Evolutionary conservation across 2,329 filamentous ascomycete species (phyloP).

Genomic region (Zopfia rhizophila): DNA sequence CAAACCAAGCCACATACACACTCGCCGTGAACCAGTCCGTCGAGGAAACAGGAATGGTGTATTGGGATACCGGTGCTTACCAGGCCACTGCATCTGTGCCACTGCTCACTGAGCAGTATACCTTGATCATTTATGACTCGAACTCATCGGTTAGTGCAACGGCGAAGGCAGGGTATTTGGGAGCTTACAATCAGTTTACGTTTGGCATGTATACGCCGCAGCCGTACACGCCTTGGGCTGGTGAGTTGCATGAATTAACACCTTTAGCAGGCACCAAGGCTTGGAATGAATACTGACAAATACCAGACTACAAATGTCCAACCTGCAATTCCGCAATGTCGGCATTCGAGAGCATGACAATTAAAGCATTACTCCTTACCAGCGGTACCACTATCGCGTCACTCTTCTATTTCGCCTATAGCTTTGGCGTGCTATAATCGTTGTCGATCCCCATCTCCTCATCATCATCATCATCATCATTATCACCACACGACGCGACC

Average conservation of each 20-base stretch:
- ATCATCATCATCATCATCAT: too few relatives aligned
- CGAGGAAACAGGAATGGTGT: conserved; percentile 61
- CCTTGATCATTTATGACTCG: conserved; percentile 70
- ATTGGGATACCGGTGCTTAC: conserved; percentile 70
- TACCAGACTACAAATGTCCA: conserved; percentile 63
- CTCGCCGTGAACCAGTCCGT: conserved; percentile 69
- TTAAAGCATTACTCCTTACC: conserved; percentile 67
- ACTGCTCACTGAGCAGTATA: conserved; percentile 70
- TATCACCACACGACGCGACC: too few relatives aligned
- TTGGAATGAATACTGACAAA: conserved; percentile 8
- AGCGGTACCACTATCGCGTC: conserved; percentile 66
- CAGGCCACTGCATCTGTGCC: conserved; percentile 60
- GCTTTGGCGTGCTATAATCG: conserved; percentile 54
- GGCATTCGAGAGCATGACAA: conserved; percentile 63
- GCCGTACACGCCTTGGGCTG: conserved; percentile 59
- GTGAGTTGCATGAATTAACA: conserved; percentile 53
- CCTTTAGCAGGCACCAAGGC: not conserved
- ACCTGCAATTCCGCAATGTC: conserved; percentile 66
- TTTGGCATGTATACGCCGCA: conserved; percentile 73
- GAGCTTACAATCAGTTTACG: conserved; percentile 60
- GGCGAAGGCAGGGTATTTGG: conserved; percentile 66
- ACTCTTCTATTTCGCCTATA: conserved; percentile 64
- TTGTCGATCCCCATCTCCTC: not conserved
- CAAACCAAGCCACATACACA: conserved; percentile 70
- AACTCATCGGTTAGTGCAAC: conserved; percentile 62